A percentile compares a stretch with the other conserved stretches of the same genome.
phyloP scores from a whole-genome alignment of 352 stramenopile species.

The Lagenidium giganteum region DNA sequence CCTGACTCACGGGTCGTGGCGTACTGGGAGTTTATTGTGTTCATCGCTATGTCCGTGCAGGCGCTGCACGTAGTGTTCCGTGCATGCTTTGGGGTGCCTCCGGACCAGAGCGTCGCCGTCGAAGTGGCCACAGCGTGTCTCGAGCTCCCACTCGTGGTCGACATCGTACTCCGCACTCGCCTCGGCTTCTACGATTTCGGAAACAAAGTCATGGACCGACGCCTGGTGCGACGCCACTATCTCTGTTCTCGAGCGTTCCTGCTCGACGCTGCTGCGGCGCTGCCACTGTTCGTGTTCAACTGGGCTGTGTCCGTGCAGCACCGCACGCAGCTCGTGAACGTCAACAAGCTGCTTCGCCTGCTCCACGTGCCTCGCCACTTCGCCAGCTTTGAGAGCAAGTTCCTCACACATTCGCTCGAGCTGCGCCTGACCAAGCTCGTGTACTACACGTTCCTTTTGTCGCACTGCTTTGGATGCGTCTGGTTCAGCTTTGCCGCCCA shows the following conservation, averaged over 20 bases:
- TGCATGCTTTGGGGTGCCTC: neutral
- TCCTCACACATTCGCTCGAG: conserved; percentile 10
- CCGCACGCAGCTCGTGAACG: conserved; percentile 8
- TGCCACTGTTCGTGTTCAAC: too few relatives aligned
- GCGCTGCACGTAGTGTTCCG: neutral
- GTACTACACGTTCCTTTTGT: conserved; percentile 12
- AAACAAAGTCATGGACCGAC: conserved; percentile 4
- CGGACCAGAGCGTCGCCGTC: too few relatives aligned
- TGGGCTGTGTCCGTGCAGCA: too few relatives aligned
- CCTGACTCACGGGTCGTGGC: neutral
- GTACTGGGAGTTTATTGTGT: neutral
- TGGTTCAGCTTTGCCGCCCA: conserved; percentile 17
- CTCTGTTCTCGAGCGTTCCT: neutral
- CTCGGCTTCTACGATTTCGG: conserved; percentile 2
- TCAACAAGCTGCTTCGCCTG: conserved; percentile 11
- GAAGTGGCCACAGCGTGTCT: too few relatives aligned
- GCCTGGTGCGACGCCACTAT: neutral
- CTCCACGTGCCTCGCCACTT: conserved; percentile 10
- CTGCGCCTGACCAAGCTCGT: conserved; percentile 12
- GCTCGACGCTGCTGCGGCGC: neutral
- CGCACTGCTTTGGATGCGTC: conserved; percentile 10
- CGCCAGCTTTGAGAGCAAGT: conserved; percentile 7
- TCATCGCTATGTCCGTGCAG: neutral
- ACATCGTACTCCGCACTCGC: conserved; percentile 2
- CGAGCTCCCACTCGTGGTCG: neutral